Conservation (phyloP, 2,329 filamentous ascomycete genomes). For the Cladosporium sp. region DNA sequence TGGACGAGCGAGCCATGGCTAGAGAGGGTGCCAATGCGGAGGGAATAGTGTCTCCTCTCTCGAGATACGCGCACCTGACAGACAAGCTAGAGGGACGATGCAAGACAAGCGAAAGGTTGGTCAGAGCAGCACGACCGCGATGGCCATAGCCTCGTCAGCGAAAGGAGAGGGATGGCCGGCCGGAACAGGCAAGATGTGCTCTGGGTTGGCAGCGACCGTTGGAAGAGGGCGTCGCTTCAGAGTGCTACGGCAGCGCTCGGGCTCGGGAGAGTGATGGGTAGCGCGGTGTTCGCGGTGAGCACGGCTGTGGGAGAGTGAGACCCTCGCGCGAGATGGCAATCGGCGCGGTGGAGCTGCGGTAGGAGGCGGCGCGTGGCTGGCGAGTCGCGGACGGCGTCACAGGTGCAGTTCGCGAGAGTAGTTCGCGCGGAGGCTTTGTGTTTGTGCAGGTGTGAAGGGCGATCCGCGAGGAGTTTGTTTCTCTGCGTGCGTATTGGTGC, state of each 20-base stretch:
- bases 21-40: not conserved
- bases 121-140: not conserved
- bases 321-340: conserved; percentile 6
- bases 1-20: conserved; percentile 14
- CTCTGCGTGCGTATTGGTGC: not conserved
- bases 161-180: conserved; percentile 4
- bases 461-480: not conserved
- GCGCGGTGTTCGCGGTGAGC: conserved; percentile 4
- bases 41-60: conserved; percentile 1
- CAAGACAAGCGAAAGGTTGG: conserved; percentile 11
- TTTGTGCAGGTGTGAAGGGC: not conserved
- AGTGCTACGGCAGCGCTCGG: conserved; percentile 5
- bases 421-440: not conserved
- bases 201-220: conserved; percentile 11
- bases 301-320: conserved; percentile 10
- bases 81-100: conserved; percentile 1
- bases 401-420: not conserved
- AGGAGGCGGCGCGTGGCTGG: not conserved
- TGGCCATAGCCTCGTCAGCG: conserved; percentile 12
- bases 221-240: conserved; percentile 10
- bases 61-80: not conserved
- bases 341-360: not conserved
- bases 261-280: not conserved
- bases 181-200: conserved; percentile 11
- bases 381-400: not conserved